These are phyloP conservation scores for Fraxinus platypoda DNA, from an alignment of 305 asterid species.

Conservation along the genomic window DNA sequence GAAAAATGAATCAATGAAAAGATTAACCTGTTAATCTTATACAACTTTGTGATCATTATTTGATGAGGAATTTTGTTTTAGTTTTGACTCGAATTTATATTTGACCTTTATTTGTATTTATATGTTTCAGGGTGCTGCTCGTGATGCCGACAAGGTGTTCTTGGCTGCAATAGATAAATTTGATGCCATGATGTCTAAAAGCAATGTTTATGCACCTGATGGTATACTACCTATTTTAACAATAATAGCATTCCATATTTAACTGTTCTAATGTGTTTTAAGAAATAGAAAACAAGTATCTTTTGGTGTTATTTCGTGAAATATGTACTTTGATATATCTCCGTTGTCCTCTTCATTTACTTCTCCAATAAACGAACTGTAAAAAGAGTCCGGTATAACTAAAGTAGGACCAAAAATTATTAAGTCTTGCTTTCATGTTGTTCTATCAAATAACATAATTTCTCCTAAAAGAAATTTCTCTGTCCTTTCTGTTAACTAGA, in stretches of 20 bases:
- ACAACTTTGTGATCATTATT: neutral
- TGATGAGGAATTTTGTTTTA: neutral
- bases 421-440: neutral
- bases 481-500: neutral
- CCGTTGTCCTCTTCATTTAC: neutral
- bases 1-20: constrained; percentile 11
- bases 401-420: neutral
- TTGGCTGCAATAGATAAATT: constrained; percentile 93
- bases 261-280: neutral
- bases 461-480: neutral
- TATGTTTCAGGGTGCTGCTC: constrained; percentile 66
- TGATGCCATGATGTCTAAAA: constrained; percentile 83
- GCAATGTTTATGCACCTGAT: constrained; percentile 74
- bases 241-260: constrained; percentile 8
- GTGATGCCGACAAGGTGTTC: constrained; percentile 84
- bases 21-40: neutral
- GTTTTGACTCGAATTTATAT: neutral
- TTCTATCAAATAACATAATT: neutral
- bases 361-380: neutral
- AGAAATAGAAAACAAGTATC: neutral
- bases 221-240: constrained; percentile 43
- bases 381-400: neutral
- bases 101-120: constrained; percentile 14
- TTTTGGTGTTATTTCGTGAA: neutral
- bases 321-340: neutral